These are phyloP conservation scores for Sphagnurus paluster DNA, from an alignment of 1,284 basidiomycete genomes.

Conservation along the genomic window DNA sequence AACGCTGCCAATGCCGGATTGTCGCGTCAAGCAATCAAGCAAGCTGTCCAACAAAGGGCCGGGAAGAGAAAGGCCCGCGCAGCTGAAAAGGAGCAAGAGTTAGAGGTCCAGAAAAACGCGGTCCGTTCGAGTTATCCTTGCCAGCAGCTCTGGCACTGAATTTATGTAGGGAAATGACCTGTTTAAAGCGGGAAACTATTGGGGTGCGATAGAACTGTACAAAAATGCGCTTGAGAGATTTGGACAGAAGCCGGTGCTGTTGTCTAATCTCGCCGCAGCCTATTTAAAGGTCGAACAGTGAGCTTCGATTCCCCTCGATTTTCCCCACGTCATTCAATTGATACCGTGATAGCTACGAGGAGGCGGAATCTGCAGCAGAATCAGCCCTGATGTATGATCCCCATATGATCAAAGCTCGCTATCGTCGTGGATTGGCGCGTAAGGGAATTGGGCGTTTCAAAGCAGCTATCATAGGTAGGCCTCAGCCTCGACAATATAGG, in stretches of 20 bases:
- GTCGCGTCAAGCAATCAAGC: conserved; percentile 10
- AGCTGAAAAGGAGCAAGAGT: conserved; percentile 3
- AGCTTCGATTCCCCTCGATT: conserved; percentile 5
- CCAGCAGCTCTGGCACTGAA: neutral
- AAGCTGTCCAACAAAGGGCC: conserved; percentile 9
- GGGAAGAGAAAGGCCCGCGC: conserved; percentile 11
- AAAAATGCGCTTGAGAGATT: conserved; percentile 23
- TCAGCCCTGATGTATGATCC: conserved; percentile 30
- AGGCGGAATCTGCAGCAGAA: conserved; percentile 29
- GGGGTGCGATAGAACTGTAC: conserved; percentile 27
- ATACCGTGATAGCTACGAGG: conserved; percentile 29
- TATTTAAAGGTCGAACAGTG: conserved; percentile 33
- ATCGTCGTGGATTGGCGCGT: conserved; percentile 32
- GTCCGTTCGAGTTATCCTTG: neutral
- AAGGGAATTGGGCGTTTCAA: conserved; percentile 22
- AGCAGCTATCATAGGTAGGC: conserved; percentile 28
- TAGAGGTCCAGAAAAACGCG: conserved; percentile 12
- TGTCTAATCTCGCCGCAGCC: conserved; percentile 33
- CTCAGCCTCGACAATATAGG: neutral
- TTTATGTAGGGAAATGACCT: conserved; percentile 29
- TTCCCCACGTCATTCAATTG: neutral
- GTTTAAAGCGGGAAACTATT: conserved; percentile 30
- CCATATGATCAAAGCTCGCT: conserved; percentile 30
- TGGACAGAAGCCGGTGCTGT: conserved; percentile 28
- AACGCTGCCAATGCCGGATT: too few species aligned